Evolutionary conservation across 192 early-diverging fungal species (phyloP).

Genomic region (Obelidium mucronatum): DNA sequence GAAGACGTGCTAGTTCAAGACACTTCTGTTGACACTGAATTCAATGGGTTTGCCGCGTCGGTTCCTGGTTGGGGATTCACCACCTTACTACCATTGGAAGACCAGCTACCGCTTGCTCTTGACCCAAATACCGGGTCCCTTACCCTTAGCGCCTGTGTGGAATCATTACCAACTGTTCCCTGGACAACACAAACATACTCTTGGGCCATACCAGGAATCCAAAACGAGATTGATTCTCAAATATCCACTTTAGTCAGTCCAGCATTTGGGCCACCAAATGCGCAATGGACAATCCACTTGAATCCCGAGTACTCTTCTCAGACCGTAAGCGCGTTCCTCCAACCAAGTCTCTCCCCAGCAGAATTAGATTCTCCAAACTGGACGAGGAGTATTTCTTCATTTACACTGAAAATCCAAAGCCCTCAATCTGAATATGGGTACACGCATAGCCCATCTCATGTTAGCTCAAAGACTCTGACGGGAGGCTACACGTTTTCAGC

Average conservation of each 20-base stretch:
- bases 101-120: slow-evolving; percentile 35
- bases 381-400: slow-evolving; percentile 45
- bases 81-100: slow-evolving; percentile 35
- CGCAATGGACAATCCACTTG: slow-evolving; percentile 43
- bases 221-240: neutral
- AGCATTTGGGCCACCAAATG: slow-evolving; percentile 42
- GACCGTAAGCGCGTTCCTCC: slow-evolving; percentile 44
- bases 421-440: slow-evolving; percentile 8
- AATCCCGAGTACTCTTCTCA: slow-evolving; percentile 6
- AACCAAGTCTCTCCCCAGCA: slow-evolving; percentile 28
- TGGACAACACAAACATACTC: slow-evolving; percentile 42
- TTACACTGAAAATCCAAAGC: slow-evolving; percentile 46
- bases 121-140: slow-evolving; percentile 36
- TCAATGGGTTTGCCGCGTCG: slow-evolving; percentile 40
- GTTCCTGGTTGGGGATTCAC: slow-evolving; percentile 60
- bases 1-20: slow-evolving; percentile 45
- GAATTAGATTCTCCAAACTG: slow-evolving; percentile 36
- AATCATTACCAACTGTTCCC: slow-evolving; percentile 33
- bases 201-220: slow-evolving; percentile 41
- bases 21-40: slow-evolving; percentile 34
- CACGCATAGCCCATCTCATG: slow-evolving; percentile 19
- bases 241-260: slow-evolving; percentile 18
- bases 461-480: slow-evolving; percentile 49
- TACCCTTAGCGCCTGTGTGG: slow-evolving; percentile 44
- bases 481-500: slow-evolving; percentile 50